Conservation (phyloP, 495 filamentous ascomycete genomes). For the Acidiella bohemica region DNA sequence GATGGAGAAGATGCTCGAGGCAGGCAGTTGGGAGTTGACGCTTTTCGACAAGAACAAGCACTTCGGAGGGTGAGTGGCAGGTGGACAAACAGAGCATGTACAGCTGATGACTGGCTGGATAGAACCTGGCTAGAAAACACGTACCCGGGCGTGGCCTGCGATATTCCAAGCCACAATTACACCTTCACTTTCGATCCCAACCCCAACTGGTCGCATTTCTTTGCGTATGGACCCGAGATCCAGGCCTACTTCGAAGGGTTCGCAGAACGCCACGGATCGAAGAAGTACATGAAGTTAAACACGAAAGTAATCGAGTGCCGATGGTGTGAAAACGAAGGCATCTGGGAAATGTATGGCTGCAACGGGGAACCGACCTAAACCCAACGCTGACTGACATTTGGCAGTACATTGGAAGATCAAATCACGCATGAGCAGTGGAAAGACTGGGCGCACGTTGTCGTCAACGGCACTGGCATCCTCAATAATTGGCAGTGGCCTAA, state of each 20-base stretch:
- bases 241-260: constrained; percentile 22
- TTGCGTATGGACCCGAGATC: constrained; percentile 22
- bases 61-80: constrained; percentile 52
- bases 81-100: too few species aligned
- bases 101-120: too few species aligned
- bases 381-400: background rate
- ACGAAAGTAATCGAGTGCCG: constrained; percentile 19
- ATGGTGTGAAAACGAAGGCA: constrained; percentile 18
- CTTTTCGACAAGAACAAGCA: constrained; percentile 64
- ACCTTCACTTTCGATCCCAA: constrained; percentile 25
- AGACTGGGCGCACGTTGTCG: constrained; percentile 19
- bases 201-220: constrained; percentile 22
- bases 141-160: constrained; percentile 19
- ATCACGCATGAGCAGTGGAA: constrained; percentile 7
- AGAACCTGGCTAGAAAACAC: constrained; percentile 9
- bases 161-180: constrained; percentile 22
- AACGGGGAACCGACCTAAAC: too few species aligned
- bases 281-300: constrained; percentile 23
- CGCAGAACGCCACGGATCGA: constrained; percentile 20
- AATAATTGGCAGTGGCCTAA: constrained; percentile 25
- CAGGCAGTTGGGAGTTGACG: constrained; percentile 23
- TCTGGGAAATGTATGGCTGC: constrained; percentile 22
- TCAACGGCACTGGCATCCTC: constrained; percentile 22
- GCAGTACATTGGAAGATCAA: constrained; percentile 20
- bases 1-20: constrained; percentile 29